These are phyloP conservation scores for Podospora sp. DNA, from an alignment of 495 filamentous ascomycete genomes.

Conservation along the genomic window DNA sequence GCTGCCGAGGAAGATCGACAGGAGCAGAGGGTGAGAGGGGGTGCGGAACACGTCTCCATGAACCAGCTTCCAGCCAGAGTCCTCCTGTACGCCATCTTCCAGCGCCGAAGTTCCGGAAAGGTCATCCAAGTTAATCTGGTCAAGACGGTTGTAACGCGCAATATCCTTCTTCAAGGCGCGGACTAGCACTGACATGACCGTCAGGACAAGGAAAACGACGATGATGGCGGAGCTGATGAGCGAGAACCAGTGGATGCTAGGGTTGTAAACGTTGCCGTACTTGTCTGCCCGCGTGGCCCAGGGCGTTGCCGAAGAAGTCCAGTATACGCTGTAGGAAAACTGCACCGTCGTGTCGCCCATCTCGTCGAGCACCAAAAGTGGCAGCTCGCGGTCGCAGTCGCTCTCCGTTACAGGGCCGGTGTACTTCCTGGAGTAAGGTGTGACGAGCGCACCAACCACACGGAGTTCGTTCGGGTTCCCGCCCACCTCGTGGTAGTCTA, in stretches of 20 bases:
- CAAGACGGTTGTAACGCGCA: slow-evolving; percentile 89
- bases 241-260: slow-evolving; percentile 98
- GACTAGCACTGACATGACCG: slow-evolving; percentile 85
- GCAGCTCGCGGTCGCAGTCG: slow-evolving; percentile 59
- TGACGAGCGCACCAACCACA: slow-evolving; percentile 87
- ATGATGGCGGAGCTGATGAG: slow-evolving; percentile 93
- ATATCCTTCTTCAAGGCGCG: slow-evolving; percentile 92
- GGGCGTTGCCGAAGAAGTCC: slow-evolving; percentile 73
- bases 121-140: slow-evolving; percentile 83
- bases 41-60: slow-evolving; percentile 97
- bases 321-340: slow-evolving; percentile 91
- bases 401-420: slow-evolving; percentile 57
- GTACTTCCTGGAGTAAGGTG: slow-evolving; percentile 71
- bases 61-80: slow-evolving; percentile 97
- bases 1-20: slow-evolving; percentile 88
- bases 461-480: slow-evolving; percentile 63
- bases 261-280: slow-evolving; percentile 92
- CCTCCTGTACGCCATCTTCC: slow-evolving; percentile 94
- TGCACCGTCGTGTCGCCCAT: slow-evolving; percentile 65
- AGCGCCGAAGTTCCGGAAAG: slow-evolving; percentile 71
- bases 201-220: slow-evolving; percentile 85
- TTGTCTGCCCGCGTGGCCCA: slow-evolving; percentile 99
- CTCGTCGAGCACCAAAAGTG: slow-evolving; percentile 66
- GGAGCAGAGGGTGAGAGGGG: slow-evolving; percentile 76
- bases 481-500: slow-evolving; percentile 85